These are phyloP conservation scores for Thermothielavioides terrestris DNA, from an alignment of 495 filamentous ascomycete genomes.

Conservation along the genomic window DNA sequence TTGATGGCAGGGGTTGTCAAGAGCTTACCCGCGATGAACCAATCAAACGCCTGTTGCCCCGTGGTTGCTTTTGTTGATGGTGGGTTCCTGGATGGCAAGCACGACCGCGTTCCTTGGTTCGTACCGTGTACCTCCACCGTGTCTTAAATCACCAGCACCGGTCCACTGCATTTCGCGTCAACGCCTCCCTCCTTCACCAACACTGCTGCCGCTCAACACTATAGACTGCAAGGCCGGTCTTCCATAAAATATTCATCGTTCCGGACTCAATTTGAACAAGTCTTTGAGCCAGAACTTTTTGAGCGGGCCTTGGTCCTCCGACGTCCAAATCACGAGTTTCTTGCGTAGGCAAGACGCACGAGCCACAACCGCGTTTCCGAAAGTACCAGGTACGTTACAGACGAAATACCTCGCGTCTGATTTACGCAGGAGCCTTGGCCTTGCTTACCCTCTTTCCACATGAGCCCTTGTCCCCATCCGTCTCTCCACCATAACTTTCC, in stretches of 20 bases:
- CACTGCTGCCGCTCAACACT: too few species aligned
- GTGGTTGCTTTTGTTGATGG: constrained; percentile 42
- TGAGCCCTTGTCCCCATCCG: constrained; percentile 16
- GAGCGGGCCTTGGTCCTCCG: not conserved
- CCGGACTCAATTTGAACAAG: not conserved
- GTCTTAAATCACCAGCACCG: constrained; percentile 9
- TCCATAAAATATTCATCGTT: not conserved
- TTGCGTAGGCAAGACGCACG: not conserved
- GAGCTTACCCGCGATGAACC: constrained; percentile 16
- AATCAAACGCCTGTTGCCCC: constrained; percentile 39
- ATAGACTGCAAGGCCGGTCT: too few species aligned
- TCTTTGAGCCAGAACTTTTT: not conserved
- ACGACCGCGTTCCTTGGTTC: constrained; percentile 21
- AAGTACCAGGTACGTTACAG: constrained; percentile 24
- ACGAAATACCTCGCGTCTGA: constrained; percentile 22
- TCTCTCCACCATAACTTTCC: constrained; percentile 29
- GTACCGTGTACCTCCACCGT: constrained; percentile 22
- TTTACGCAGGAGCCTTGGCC: constrained; percentile 15
- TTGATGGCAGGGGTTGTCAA: constrained; percentile 7
- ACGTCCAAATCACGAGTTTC: constrained; percentile 1
- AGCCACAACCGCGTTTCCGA: constrained; percentile 8
- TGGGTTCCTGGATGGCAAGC: constrained; percentile 18
- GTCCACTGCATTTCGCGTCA: not conserved
- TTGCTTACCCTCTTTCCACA: constrained; percentile 9
- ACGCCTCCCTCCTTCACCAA: not conserved